Evolutionary conservation across 1,284 basidiomycete species (phyloP).

Genomic region (Marasmius oreades): DNA sequence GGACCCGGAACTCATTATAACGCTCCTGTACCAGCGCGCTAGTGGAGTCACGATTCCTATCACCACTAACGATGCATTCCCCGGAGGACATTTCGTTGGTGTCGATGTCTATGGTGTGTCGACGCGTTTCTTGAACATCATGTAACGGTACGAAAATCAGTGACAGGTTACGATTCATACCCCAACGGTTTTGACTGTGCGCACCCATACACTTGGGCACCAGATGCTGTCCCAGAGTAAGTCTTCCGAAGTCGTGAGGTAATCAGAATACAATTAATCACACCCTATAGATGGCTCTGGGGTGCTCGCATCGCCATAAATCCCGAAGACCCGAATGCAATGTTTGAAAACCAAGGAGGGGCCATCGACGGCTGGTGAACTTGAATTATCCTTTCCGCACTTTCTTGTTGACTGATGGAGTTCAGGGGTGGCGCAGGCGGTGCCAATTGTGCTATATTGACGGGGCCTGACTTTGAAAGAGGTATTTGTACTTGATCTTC

Average conservation of each 20-base stretch:
- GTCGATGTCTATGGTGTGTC: constrained; percentile 43
- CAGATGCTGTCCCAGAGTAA: constrained; percentile 40
- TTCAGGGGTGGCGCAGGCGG: constrained; percentile 38
- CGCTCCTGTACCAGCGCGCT: constrained; percentile 27
- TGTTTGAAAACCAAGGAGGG: constrained; percentile 50
- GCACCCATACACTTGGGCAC: constrained; percentile 43
- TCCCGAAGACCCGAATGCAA: constrained; percentile 37
- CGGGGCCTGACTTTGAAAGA: constrained; percentile 41
- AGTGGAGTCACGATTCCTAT: constrained; percentile 44
- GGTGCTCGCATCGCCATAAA: constrained; percentile 33
- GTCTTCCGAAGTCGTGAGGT: neutral
- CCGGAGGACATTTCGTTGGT: constrained; percentile 38
- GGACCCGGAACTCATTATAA: neutral
- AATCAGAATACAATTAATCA: too few relatives aligned
- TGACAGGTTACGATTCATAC: constrained; percentile 42
- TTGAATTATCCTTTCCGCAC: neutral
- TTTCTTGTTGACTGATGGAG: neutral
- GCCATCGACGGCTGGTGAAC: constrained; percentile 48
- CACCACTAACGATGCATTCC: constrained; percentile 42
- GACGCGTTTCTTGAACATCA: neutral
- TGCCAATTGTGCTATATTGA: constrained; percentile 30
- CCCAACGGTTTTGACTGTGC: constrained; percentile 57
- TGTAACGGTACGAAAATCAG: neutral
- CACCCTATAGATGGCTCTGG: constrained; percentile 32
- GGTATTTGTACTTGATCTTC: constrained; percentile 20